Base-by-base conservation (phyloP, 305 asterid genomes). In the Fraxinus ornus region DNA sequence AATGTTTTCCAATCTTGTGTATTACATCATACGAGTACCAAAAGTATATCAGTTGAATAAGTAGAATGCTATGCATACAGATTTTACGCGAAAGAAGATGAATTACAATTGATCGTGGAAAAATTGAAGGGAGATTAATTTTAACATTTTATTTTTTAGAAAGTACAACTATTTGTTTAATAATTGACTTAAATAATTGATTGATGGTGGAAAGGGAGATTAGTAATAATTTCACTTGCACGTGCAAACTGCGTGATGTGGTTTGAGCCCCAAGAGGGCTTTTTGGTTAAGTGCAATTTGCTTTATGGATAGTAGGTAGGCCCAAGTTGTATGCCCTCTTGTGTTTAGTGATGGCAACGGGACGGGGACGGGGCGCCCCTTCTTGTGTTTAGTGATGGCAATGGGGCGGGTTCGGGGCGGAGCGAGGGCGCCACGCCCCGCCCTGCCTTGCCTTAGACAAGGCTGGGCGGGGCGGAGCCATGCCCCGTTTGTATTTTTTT, bases 301-400 rank as follows among this genome's bases (percentile, higher is more conserved):
- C 86, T 88, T 86, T 28, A 41, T 78, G 86, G 78, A 80, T 80
- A 82, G 91, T 86, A 87, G 89, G 57, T 44, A 44, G 55, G 91
- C 88, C 91, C 85, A 49, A 1, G 75, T 4, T 88, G 91, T 84
- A 89, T 85, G 83, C 85, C 90, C 89, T 82, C 83, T n/a, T n/a
- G n/a, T n/a, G n/a, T n/a, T n/a, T n/a, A n/a, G n/a, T n/a, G n/a
- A n/a, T n/a, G n/a, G n/a, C n/a, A n/a, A n/a, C n/a, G n/a, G n/a
- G n/a, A n/a, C n/a, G n/a, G n/a, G n/a, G n/a, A n/a, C n/a, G n/a
- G n/a, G n/a, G n/a, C n/a, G n/a, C n/a, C n/a, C n/a, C n/a, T n/a
- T n/a, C n/a, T n/a, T n/a, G n/a, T n/a, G n/a, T n/a, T n/a, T n/a
- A n/a, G n/a, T n/a, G n/a, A n/a, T n/a, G n/a, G n/a, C n/a, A n/a